These are phyloP conservation scores for Phycomyces blakesleeanus DNA, from an alignment of 192 early-diverging fungal genomes.

Conservation along the genomic window DNA sequence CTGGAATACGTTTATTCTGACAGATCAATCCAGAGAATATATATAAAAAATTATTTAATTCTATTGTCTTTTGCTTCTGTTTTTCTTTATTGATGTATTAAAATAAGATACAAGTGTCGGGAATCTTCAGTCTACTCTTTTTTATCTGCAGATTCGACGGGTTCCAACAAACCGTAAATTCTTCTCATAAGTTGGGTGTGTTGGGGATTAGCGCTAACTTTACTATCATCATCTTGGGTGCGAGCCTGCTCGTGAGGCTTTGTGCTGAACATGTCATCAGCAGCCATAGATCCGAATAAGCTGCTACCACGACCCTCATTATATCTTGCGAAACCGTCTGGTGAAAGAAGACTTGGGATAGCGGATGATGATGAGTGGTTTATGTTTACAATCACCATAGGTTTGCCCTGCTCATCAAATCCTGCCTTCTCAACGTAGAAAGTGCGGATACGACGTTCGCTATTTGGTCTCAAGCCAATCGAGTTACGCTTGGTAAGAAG, in stretches of 20 bases:
- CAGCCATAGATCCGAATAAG: background rate
- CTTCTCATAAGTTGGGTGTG: conserved; percentile 19
- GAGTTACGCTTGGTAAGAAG: conserved; percentile 36
- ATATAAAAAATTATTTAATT: background rate
- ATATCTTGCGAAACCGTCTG: conserved; percentile 5
- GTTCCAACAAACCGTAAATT: conserved; percentile 17
- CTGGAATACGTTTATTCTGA: conserved; percentile 9
- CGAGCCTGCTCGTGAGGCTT: background rate
- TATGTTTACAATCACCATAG: conserved; percentile 27
- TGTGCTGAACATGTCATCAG: conserved; percentile 4
- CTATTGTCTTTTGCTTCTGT: background rate
- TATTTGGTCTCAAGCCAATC: conserved; percentile 4
- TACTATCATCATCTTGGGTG: conserved; percentile 7
- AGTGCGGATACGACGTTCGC: conserved; percentile 37
- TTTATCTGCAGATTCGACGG: too few species aligned
- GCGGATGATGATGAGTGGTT: background rate
- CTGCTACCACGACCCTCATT: background rate
- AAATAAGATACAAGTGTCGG: too few species aligned
- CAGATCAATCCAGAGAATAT: background rate
- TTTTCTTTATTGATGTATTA: background rate
- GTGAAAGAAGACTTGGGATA: background rate
- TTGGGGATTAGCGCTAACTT: conserved; percentile 19
- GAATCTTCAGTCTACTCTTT: too few species aligned
- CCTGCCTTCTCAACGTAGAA: conserved; percentile 65
- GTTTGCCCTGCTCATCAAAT: conserved; percentile 45